phyloP scores from a whole-genome alignment of 805 yeast genomes.

The Zygosaccharomyces lentus region DNA sequence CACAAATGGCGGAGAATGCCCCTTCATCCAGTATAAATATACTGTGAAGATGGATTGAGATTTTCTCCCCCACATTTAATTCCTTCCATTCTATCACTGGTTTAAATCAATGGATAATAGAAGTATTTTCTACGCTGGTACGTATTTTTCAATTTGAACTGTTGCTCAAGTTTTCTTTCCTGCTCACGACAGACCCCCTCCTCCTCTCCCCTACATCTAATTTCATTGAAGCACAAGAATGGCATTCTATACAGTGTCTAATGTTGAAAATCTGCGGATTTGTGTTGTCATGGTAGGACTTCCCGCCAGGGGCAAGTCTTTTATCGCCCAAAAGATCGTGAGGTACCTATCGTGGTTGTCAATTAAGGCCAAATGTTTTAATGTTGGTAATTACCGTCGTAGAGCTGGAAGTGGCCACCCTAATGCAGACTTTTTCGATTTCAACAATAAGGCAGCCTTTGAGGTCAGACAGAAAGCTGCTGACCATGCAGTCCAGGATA shows the following conservation, averaged over 20 bases:
- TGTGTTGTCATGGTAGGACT: slow-evolving; percentile 88
- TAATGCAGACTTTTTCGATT: slow-evolving; percentile 74
- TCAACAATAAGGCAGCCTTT: slow-evolving; percentile 59
- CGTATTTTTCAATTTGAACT: not conserved
- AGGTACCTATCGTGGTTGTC: slow-evolving; percentile 91
- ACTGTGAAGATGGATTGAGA: not conserved
- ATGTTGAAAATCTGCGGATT: slow-evolving; percentile 56
- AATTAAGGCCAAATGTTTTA: slow-evolving; percentile 79
- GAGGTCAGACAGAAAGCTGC: slow-evolving; percentile 66
- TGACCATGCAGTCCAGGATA: slow-evolving; percentile 64
- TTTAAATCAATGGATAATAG: not conserved
- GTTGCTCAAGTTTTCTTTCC: not conserved
- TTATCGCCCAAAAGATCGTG: slow-evolving; percentile 90
- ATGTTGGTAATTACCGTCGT: slow-evolving; percentile 83
- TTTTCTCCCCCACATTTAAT: not conserved
- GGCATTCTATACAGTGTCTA: slow-evolving; percentile 38
- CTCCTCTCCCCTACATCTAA: not conserved
- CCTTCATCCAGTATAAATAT: not conserved
- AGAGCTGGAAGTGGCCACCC: slow-evolving; percentile 46
- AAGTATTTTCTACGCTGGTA: not conserved
- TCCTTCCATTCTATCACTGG: not conserved
- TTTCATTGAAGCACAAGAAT: slow-evolving; percentile 6
- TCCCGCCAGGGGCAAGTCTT: slow-evolving; percentile 90
- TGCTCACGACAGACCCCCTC: not conserved
- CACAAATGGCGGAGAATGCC: slow-evolving; percentile 2